Conservation (phyloP, 2,329 filamentous ascomycete genomes). For the Cryphonectria nitschkei region DNA sequence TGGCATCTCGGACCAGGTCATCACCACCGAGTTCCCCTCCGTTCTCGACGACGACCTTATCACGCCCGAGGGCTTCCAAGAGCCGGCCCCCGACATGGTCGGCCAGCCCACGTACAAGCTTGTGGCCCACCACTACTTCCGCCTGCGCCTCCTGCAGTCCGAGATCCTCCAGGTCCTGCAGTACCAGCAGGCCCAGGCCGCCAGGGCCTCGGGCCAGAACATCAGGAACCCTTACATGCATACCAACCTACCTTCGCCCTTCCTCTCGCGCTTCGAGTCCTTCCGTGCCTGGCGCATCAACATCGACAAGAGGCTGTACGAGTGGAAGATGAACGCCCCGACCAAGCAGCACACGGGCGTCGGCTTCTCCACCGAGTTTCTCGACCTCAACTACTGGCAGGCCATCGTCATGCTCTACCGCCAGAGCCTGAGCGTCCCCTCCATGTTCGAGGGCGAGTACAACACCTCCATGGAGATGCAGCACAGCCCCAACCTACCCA, state of each 20-base stretch:
- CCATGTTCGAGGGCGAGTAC: slow-evolving; percentile 80
- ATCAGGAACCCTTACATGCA: slow-evolving; percentile 73
- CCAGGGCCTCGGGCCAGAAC: slow-evolving; percentile 68
- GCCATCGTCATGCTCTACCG: slow-evolving; percentile 94
- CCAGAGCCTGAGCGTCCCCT: slow-evolving; percentile 84
- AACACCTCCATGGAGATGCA: slow-evolving; percentile 67
- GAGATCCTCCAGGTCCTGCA: slow-evolving; percentile 94
- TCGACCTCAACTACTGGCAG: slow-evolving; percentile 98
- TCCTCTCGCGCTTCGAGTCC: slow-evolving; percentile 79
- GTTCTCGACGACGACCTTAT: slow-evolving; percentile 87
- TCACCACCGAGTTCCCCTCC: slow-evolving; percentile 94
- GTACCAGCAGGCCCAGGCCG: slow-evolving; percentile 84
- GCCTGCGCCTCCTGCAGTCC: slow-evolving; percentile 84
- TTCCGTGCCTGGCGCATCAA: slow-evolving; percentile 89
- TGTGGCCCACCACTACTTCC: slow-evolving; percentile 90
- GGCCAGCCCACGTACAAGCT: slow-evolving; percentile 82
- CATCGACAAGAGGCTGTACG: slow-evolving; percentile 78
- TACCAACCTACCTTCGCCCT: slow-evolving; percentile 79
- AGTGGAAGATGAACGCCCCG: slow-evolving; percentile 87
- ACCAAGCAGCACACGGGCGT: slow-evolving; percentile 81
- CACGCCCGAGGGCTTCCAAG: slow-evolving; percentile 73
- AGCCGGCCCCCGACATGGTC: slow-evolving; percentile 58
- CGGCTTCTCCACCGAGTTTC: slow-evolving; percentile 83
- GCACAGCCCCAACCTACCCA: slow-evolving; percentile 51
- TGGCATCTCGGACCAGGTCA: slow-evolving; percentile 92